These are phyloP conservation scores for Fusarium sp. DNA, from an alignment of 2,329 filamentous ascomycete genomes.

Conservation along the genomic window DNA sequence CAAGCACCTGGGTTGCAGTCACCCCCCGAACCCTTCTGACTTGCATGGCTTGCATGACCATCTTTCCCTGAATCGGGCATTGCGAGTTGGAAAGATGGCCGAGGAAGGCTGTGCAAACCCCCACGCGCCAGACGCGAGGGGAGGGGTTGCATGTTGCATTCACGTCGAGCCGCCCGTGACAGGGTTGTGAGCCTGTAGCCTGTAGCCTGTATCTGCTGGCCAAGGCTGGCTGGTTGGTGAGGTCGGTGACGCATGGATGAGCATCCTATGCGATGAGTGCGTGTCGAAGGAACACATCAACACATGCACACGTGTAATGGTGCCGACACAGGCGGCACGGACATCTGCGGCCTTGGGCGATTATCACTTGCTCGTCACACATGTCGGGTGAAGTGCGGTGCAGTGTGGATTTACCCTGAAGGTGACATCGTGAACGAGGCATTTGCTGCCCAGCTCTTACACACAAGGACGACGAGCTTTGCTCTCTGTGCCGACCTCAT, in stretches of 20 bases:
- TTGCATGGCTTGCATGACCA: constrained; percentile 43
- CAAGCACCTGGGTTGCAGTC: constrained; percentile 29
- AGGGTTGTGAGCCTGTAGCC: background rate
- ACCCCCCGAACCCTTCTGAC: constrained; percentile 42
- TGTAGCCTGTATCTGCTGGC: background rate
- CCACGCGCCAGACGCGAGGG: constrained; percentile 42
- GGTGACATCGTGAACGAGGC: constrained; percentile 20
- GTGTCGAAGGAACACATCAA: constrained; percentile 24
- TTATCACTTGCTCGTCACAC: constrained; percentile 3
- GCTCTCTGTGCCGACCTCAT: background rate
- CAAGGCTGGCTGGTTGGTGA: background rate
- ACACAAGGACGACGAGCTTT: background rate
- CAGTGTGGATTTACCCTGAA: constrained; percentile 30
- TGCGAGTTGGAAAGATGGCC: constrained; percentile 31
- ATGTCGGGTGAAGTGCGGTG: constrained; percentile 8
- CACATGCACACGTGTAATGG: constrained; percentile 33
- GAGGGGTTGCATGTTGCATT: constrained; percentile 33
- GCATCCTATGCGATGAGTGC: constrained; percentile 22
- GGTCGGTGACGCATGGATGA: constrained; percentile 30
- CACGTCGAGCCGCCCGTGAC: constrained; percentile 17
- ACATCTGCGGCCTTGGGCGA: constrained; percentile 6
- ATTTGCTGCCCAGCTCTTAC: background rate
- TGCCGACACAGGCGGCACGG: background rate
- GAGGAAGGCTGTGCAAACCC: constrained; percentile 30
- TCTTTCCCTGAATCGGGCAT: constrained; percentile 40